phyloP scores from a whole-genome alignment of 176 grass and related monocot species.

The Aegilops speltoides region DNA sequence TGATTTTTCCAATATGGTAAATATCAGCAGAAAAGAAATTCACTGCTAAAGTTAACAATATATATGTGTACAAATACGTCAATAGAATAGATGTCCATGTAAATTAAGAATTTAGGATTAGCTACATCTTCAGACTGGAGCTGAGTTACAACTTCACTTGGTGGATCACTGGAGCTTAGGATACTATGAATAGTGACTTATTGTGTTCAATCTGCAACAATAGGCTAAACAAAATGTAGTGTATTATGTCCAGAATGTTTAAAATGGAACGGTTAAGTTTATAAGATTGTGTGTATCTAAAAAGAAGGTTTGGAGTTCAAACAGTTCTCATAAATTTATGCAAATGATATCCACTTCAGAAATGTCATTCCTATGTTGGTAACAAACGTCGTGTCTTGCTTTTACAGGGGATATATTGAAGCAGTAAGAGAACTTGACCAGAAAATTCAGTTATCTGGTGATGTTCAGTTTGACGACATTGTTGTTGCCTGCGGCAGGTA shows the following conservation, averaged over 20 bases:
- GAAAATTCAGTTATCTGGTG: conserved; percentile 46
- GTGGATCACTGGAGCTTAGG: not conserved
- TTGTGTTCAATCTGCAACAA: not conserved
- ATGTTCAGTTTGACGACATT: too few relatives aligned
- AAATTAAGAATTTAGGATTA: too few relatives aligned
- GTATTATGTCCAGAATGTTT: not conserved
- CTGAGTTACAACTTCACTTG: too few relatives aligned
- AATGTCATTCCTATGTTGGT: not conserved
- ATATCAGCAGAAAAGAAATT: too few relatives aligned
- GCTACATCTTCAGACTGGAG: too few relatives aligned
- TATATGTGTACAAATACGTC: too few relatives aligned
- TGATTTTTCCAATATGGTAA: too few relatives aligned
- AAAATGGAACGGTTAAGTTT: not conserved
- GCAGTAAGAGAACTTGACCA: conserved; percentile 81
- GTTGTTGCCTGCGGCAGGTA: too few relatives aligned
- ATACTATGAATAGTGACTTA: not conserved
- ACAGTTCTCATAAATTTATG: not conserved
- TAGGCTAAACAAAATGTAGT: not conserved
- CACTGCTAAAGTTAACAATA: too few relatives aligned
- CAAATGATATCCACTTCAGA: not conserved
- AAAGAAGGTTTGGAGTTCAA: not conserved
- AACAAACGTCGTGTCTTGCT: not conserved
- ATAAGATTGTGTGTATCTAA: not conserved
- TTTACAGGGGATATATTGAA: conserved; percentile 89
- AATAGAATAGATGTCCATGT: too few relatives aligned